Percentiles rank a stretch among this genome's conserved stretches.
phyloP scores from a whole-genome alignment of 2,329 filamentous ascomycete genomes.

The Colletotrichum euphorbiae region DNA sequence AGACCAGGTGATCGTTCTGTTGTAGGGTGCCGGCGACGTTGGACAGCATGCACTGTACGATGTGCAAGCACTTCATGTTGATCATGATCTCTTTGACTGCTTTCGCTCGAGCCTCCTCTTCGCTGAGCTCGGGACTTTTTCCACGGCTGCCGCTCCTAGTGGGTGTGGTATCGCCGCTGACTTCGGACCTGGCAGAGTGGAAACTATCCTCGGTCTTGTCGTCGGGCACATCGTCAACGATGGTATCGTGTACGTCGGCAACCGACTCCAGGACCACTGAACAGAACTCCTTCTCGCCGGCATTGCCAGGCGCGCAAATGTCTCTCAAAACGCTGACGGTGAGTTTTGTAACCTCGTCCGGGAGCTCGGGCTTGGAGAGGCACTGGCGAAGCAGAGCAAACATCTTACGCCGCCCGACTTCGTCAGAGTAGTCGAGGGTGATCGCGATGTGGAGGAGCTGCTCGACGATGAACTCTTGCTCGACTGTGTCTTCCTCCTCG shows the following conservation, averaged over 20 bases:
- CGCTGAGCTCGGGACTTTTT: constrained; percentile 60
- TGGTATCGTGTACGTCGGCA: constrained; percentile 95
- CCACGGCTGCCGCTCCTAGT: constrained; percentile 58
- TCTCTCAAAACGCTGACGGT: constrained; percentile 83
- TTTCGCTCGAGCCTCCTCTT: constrained; percentile 77
- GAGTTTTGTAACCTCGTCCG: constrained; percentile 92
- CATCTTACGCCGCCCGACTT: constrained; percentile 95
- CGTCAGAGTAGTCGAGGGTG: constrained; percentile 96
- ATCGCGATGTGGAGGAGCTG: constrained; percentile 93
- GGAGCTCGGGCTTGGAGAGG: constrained; percentile 85
- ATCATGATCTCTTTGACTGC: constrained; percentile 92
- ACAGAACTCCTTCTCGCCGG: constrained; percentile 85
- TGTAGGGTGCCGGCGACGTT: constrained; percentile 91
- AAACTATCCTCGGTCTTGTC: constrained; percentile 79
- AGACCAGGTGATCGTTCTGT: constrained; percentile 89
- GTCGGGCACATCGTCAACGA: constrained; percentile 74
- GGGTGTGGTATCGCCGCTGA: constrained; percentile 74
- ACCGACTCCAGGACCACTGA: constrained; percentile 91
- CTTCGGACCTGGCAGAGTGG: constrained; percentile 89
- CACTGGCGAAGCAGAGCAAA: constrained; percentile 89
- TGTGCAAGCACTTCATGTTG: constrained; percentile 98
- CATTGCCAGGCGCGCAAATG: constrained; percentile 80
- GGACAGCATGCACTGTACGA: constrained; percentile 96
- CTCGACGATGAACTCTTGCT: constrained; percentile 95
- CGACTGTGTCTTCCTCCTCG: constrained; percentile 85